Base-by-base conservation (phyloP, 169 alveolate genomes). In the Eimeria brunetti region DNA sequence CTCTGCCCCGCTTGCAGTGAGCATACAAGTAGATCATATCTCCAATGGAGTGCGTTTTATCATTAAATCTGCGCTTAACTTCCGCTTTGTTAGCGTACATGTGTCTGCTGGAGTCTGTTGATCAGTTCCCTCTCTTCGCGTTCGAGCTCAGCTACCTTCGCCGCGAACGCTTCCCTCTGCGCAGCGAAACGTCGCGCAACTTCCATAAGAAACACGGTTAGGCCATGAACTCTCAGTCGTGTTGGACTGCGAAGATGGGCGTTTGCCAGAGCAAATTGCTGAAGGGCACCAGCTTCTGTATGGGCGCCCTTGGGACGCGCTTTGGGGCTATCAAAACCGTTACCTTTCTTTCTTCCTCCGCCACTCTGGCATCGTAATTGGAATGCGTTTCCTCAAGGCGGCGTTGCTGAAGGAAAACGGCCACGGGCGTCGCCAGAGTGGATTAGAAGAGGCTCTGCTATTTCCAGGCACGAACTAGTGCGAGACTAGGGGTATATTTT, bases 111-210 rank as follows among this genome's bases (percentile, higher is more conserved):
- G 75, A 95, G 84, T 51, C 97, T 80, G 89, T 73, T 94, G 46
- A 95, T 95, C 53, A 95, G 95, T 46, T 95, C 97, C 96, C 76
- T 95, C 80, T 95, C 97, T 73, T 95, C 97, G 51, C 84, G 88
- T 89, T 95, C 97, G 78, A 95, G 88, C 75, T 86, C 69, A 14
- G 97, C 95, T 60, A 95, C 97, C 84, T 81, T 46, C 41, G 89
- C 89, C 49, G 89, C 71, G 33, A 89, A 62, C 36, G 60, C 95
- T 36, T 89, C 71, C 89, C 67, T 27, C 89, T 81, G 89, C 89
- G 46, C 41, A 78, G 46, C n/a, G n/a, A n/a, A n/a, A n/a, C 88
- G 88, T 56, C 58, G 64, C 58, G 16, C 58, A 22, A 78, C 22
- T 0, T 41, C 38, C 88, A 41, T 33, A 51, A 22, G 62, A 78